phyloP scores from a whole-genome alignment of 495 filamentous ascomycete species.

The Podospora sp. region DNA sequence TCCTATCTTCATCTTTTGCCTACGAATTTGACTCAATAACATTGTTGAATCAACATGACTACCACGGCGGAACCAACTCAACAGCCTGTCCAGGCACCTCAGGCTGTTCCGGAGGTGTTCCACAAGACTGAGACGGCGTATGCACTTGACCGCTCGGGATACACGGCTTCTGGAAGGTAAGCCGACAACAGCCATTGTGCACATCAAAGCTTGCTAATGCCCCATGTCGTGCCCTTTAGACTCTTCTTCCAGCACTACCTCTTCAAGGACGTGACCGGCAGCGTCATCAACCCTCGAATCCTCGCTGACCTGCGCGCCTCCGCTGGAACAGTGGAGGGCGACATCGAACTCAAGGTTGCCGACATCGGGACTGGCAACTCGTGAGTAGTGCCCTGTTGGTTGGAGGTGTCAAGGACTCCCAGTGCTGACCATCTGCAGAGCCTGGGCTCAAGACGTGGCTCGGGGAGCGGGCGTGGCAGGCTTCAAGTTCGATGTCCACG shows the following conservation, averaged over 20 bases:
- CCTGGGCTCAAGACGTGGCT: conserved; percentile 15
- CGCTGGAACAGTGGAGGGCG: conserved; percentile 25
- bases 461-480: not conserved
- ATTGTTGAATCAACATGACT: not conserved
- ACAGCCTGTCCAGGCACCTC: not conserved
- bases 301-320: conserved; percentile 62
- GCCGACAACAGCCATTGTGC: not conserved
- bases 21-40: not conserved
- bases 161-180: not conserved
- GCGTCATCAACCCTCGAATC: conserved; percentile 40
- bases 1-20: not conserved
- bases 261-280: not conserved
- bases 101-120: not conserved
- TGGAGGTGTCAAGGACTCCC: not conserved
- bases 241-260: not conserved
- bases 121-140: not conserved
- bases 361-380: conserved; percentile 18
- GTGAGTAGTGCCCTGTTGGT: not conserved
- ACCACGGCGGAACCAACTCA: not conserved
- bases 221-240: not conserved
- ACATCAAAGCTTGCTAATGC: not conserved
- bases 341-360: conserved; percentile 10
- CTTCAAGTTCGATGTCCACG: conserved; percentile 22
- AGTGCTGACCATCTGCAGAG: not conserved
- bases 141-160: not conserved